Percentiles rank a stretch among this genome's conserved stretches.
These are phyloP conservation scores for Solanum neorickii DNA, from an alignment of 257 asterid genomes.

Conservation along the genomic window DNA sequence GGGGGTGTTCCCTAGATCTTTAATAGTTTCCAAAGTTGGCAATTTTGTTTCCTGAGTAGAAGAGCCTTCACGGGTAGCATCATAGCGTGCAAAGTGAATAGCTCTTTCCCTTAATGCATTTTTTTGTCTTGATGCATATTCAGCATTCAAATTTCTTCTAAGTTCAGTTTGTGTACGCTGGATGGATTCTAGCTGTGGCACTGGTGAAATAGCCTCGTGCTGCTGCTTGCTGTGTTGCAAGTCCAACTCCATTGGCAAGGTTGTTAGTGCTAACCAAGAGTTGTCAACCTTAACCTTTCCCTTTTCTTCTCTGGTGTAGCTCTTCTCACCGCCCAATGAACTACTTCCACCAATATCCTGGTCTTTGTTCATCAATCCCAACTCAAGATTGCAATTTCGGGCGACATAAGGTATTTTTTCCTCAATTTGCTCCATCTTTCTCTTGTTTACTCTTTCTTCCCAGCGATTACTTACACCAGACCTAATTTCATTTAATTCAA, in stretches of 20 bases:
- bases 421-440: constrained; percentile 15
- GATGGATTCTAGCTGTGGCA: background rate
- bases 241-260: constrained; percentile 4
- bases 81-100: constrained; percentile 34
- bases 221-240: constrained; percentile 2
- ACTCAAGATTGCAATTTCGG: constrained; percentile 16
- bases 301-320: constrained; percentile 39
- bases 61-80: constrained; percentile 16
- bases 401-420: background rate
- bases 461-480: constrained; percentile 49
- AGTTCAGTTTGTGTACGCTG: constrained; percentile 4
- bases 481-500: constrained; percentile 24
- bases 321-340: constrained; percentile 10
- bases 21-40: constrained; percentile 12
- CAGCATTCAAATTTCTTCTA: constrained; percentile 1
- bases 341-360: constrained; percentile 20
- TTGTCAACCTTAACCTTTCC: constrained; percentile 30
- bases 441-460: constrained; percentile 21
- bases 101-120: constrained; percentile 16
- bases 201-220: background rate
- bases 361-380: constrained; percentile 13
- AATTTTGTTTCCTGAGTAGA: constrained; percentile 16
- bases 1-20: constrained; percentile 25
- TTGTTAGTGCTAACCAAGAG: constrained; percentile 37
- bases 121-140: background rate